phyloP scores from a whole-genome alignment of 2,329 filamentous ascomycete species.

The Scortechinia acanthostroma region DNA sequence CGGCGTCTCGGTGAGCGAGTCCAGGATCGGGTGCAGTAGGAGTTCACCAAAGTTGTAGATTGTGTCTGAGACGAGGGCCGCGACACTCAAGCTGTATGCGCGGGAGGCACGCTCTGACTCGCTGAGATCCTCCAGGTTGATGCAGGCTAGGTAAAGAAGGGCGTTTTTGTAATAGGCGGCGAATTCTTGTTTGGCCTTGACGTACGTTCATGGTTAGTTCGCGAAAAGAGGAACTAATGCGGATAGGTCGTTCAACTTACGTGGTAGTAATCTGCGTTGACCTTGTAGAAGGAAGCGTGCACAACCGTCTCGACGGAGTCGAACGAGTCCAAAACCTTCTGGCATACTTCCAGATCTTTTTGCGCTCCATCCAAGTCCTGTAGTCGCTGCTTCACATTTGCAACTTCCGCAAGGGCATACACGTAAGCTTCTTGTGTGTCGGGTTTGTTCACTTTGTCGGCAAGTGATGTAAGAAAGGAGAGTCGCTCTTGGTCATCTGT shows the following conservation, averaged over 20 bases:
- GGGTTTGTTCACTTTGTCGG: constrained; percentile 82
- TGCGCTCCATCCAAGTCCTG: constrained; percentile 75
- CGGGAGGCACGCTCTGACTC: constrained; percentile 71
- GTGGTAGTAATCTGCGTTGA: constrained; percentile 92
- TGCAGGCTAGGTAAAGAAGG: constrained; percentile 92
- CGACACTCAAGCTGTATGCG: constrained; percentile 87
- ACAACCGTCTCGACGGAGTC: constrained; percentile 93
- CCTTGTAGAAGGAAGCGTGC: constrained; percentile 91
- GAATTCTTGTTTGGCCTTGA: constrained; percentile 82
- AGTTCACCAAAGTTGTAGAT: constrained; percentile 99
- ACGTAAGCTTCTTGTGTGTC: constrained; percentile 93
- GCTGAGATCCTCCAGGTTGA: constrained; percentile 72
- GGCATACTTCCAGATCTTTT: constrained; percentile 78
- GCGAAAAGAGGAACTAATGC: constrained; percentile 4
- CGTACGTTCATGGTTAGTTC: constrained; percentile 5
- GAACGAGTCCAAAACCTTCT: constrained; percentile 81
- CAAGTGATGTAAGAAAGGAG: constrained; percentile 74
- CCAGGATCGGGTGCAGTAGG: constrained; percentile 91
- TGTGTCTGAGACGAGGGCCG: constrained; percentile 83
- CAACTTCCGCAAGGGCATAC: constrained; percentile 84
- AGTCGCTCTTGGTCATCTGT: constrained; percentile 81
- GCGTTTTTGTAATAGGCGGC: constrained; percentile 96
- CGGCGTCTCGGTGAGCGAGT: constrained; percentile 65
- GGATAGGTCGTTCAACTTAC: too few relatives aligned
- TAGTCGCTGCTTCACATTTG: constrained; percentile 76